phyloP scores from a whole-genome alignment of 148 eudicot genomes.

The Amaranthus hypochondriacus region DNA sequence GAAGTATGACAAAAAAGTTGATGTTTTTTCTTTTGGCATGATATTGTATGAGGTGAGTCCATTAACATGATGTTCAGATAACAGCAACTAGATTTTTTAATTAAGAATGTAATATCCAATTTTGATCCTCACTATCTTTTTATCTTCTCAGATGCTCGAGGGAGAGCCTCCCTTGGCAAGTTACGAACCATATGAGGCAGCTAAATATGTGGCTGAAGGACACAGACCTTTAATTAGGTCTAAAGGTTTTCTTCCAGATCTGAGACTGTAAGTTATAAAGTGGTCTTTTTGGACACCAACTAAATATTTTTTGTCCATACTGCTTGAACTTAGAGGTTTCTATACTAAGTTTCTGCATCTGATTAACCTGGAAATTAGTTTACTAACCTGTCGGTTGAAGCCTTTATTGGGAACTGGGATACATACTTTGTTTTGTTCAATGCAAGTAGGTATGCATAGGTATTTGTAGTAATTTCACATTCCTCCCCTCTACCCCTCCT shows the following conservation, averaged over 20 bases:
- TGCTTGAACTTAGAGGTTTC: too few species aligned
- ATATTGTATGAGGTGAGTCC: conserved; percentile 83
- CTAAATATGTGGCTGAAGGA: conserved; percentile 71
- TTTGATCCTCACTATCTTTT: conserved; percentile 12
- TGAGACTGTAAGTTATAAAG: conserved; percentile 58
- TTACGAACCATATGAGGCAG: conserved; percentile 80
- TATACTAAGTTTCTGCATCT: too few species aligned
- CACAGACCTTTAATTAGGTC: conserved; percentile 67
- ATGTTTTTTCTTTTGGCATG: conserved; percentile 96
- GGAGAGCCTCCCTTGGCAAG: conserved; percentile 71
- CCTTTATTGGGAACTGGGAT: too few species aligned
- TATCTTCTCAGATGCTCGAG: conserved; percentile 62
- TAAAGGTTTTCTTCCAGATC: conserved; percentile 52
- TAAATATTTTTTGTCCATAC: too few species aligned
- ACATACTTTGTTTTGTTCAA: too few species aligned
- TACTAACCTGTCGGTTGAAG: too few species aligned
- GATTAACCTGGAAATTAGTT: too few species aligned
- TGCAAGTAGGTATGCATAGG: too few species aligned
- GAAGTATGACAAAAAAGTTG: conserved; percentile 96
- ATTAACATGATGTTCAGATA: conserved; percentile 3
- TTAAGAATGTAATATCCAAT: not conserved
- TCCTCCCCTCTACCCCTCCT: too few species aligned
- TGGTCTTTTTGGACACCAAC: too few species aligned
- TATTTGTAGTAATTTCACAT: too few species aligned
- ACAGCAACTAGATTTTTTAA: not conserved